Evolutionary conservation across 345 rosid species (phyloP), one percentile per base, ranked within the genome.

Genomic region (Salix viminalis): DNA sequence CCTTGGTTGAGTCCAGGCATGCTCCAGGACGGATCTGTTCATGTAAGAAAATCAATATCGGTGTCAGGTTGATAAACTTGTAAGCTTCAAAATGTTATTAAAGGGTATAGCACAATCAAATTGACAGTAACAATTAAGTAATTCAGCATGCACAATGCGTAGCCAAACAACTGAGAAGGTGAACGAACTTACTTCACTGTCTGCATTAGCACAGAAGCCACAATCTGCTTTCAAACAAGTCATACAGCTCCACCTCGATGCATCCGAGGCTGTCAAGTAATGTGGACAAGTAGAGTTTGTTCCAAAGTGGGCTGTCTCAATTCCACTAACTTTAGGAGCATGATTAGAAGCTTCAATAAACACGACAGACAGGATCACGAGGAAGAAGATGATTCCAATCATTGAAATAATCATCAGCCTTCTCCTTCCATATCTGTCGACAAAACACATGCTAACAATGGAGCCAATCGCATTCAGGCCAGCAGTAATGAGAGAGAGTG

Each of bases 391-490:
- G 77, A 92, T 88, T 6, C 97, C 99, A 66, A 79, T 48, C 98
- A 93, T 84, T 8, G 99, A 93, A 60, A 96, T 67, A 11, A 93
- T 81, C 98, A 95, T 90, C 48, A 95, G 28, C 84, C 84, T 89
- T 77, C 93, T 84, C 84, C 99, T 87, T 18, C 99, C 99, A 21
- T 88, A 90, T 65, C 93, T 80, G 69, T 93, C 98, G 7, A 96
- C 97, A 73, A 90, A 87, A 75, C 73, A 60, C 96, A 96, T 89
- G 71, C 99, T 96, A 65, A 89, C 83, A 8, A 96, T 48, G 26
- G 98, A 86, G 26, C 98, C 97, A 6, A 91, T 0, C 1, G 94
- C 94, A 41, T 96, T 96, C 14, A 96, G 88, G 71, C 98, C 92
- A 1, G 96, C 86, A 41, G 99, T 96, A 70, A 93, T 67, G 8